Evolutionary conservation across 2,329 filamentous ascomycete genomes (phyloP).

Genomic region (Pyrenophora tritici-repentis): DNA sequence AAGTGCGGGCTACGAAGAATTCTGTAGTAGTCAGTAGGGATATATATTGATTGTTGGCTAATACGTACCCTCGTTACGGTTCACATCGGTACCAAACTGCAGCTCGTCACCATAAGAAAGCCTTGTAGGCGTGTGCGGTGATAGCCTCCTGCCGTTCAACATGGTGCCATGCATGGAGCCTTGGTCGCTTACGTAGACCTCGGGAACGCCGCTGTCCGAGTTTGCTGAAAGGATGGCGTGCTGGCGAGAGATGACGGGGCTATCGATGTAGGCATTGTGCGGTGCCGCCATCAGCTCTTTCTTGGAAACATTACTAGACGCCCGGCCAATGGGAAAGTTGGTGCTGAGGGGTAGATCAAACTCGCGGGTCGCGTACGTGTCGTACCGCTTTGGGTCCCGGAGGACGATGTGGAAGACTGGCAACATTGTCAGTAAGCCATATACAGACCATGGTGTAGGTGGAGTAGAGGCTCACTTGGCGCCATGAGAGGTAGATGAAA

Average conservation of each 20-base stretch:
- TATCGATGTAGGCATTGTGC: constrained; percentile 71
- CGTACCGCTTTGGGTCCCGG: constrained; percentile 47
- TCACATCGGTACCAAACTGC: constrained; percentile 45
- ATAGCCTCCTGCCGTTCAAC: constrained; percentile 52
- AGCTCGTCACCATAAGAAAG: constrained; percentile 42
- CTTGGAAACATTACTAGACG: constrained; percentile 49
- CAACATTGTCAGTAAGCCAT: constrained; percentile 14
- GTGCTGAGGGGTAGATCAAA: constrained; percentile 34
- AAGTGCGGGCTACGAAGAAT: constrained; percentile 40
- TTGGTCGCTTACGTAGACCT: constrained; percentile 58
- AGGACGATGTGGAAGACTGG: constrained; percentile 41
- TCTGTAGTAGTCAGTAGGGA: constrained; percentile 27
- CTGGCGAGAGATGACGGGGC: constrained; percentile 71
- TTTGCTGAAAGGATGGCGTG: constrained; percentile 60
- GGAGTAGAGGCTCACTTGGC: constrained; percentile 16
- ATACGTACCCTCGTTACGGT: constrained; percentile 40
- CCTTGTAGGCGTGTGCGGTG: constrained; percentile 24
- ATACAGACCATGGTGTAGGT: neutral
- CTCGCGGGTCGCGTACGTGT: constrained; percentile 41
- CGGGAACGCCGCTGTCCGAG: constrained; percentile 18
- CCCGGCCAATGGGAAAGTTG: constrained; percentile 49
- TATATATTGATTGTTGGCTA: neutral
- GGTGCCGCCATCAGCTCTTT: constrained; percentile 48
- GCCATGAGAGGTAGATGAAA: constrained; percentile 12
- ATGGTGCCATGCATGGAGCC: constrained; percentile 67